Evolutionary conservation across 345 rosid genomes (phyloP), one percentile per base, ranked within the genome.

Genomic region (Rhodamnia argentea): DNA sequence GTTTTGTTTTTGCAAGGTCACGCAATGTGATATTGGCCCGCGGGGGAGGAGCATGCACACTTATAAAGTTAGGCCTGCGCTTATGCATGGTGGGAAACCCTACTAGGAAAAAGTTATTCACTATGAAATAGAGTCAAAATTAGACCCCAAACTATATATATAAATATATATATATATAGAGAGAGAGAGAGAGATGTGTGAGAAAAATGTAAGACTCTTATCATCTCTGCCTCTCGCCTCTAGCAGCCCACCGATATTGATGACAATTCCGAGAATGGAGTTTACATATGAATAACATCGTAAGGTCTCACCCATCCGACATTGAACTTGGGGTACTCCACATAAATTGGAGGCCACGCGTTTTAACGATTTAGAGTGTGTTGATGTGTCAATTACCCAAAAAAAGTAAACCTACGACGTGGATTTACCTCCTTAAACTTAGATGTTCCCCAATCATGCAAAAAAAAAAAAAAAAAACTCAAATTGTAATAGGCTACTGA

Each of bases 1-100:
- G 50, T 87, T 85, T 85, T 50, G 83, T 83, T 40, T 85, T 84
- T 89, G 88, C 87, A 86, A 88, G 83, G 83, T 91, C 92, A 90
- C 83, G 91, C 86, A 84, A 84, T 60, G 82, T 50, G 86, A 60
- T 27, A 40, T n/a, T 59, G 56, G 40, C 40, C 40, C n/a, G n/a
- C n/a, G n/a, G 40, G 40, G 82, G 13, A 32, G 20, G n/a, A 24
- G 74, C 37, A n/a, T 58, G 59, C 60, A 83, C 42, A 22, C 54
- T 47, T 44, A 24, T 85, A 76, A 75, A 76, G 83, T 56, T 56
- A 70, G 83, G 53, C 54, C 59, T n/a, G 75, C 20, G 27, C 58
- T 23, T 47, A 47, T 58, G 86, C 52, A 70, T 18, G 81, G 81
- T 70, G 81, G 81, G 47, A 47, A 70, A 37, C 81, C 22, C 81